Evolutionary conservation across 208 protist genomes (phyloP), one percentile per base, ranked within the genome.

Genomic region (Porcisia hertigi): DNA sequence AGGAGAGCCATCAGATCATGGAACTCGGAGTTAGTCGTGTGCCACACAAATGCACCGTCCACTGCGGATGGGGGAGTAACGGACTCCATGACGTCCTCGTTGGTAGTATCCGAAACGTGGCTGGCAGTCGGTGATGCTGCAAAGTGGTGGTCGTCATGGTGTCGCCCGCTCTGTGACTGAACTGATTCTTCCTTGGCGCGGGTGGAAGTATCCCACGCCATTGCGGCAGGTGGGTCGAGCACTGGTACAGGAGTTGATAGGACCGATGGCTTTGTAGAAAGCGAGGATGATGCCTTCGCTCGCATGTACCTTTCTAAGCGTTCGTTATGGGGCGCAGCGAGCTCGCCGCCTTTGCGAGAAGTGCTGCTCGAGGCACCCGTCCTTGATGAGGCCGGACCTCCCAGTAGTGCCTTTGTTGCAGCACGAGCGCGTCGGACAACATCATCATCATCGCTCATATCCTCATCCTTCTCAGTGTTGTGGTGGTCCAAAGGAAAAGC

Each of bases 1-100:
- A 92, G 76, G 23, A 92, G 79, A 25, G 77, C 43, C 69, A 92
- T 80, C 11, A 94, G 77, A 52, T 85, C 76, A 36, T 84, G 65
- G 80, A 90, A 92, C 52, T 94, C 84, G 5, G 53, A 12, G 54
- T 80, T 75, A 0, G 59, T 49, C 2, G 76, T 77, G 25, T 75
- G 53, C 69, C 79, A 62, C 34, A 72, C 60, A 34, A 74, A 39
- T 9, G 70, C 75, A 39, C 16, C 47, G 8, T 59, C 59, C 36
- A 62, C 6, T 7, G 62, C 39, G 6, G 66, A 20, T 6, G 59
- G n/a, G 12, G 30, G 43, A 30, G 60, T 49, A 6, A 5, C 49
- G 25, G 66, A 41, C 30, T 39, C n/a, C 53, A 30, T 53, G 8
- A 30, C 7, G 58, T 30, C 58, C n/a, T 39, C 58, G 1, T 16